phyloP scores from a whole-genome alignment of 768 basidiomycete genomes.

The Peribolospora baueri region DNA sequence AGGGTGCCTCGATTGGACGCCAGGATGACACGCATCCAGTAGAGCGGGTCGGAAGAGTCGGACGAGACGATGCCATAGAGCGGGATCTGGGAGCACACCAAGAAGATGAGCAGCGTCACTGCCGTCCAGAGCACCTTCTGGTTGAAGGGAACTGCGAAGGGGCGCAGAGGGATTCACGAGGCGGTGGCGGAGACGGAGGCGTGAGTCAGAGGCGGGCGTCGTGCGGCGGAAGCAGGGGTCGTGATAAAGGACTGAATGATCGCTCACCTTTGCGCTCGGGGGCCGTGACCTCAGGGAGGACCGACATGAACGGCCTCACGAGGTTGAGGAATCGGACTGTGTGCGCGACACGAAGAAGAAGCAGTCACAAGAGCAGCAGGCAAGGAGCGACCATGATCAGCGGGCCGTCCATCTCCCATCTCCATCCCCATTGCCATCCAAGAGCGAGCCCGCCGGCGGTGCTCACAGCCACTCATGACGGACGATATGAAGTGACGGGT shows the following conservation, averaged over 20 bases:
- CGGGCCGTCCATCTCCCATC: no score
- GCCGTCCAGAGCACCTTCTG: slow-evolving; percentile 46
- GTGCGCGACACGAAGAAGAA: neutral
- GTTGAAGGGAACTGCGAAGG: slow-evolving; percentile 10
- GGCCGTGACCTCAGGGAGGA: slow-evolving; percentile 89
- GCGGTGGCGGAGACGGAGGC: slow-evolving; percentile 1
- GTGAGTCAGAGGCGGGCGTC: neutral
- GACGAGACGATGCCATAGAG: slow-evolving; percentile 99
- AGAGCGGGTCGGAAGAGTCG: slow-evolving; percentile 93
- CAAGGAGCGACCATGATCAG: no score
- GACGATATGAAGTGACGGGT: no score
- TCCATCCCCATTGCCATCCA: no score
- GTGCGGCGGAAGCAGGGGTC: neutral
- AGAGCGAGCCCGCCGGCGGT: no score
- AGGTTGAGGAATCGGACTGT: slow-evolving; percentile 90
- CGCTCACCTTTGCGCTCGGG: slow-evolving; percentile 71
- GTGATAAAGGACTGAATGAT: neutral
- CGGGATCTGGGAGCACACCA: slow-evolving; percentile 97
- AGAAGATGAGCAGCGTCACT: slow-evolving; percentile 94
- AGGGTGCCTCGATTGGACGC: slow-evolving; percentile 95
- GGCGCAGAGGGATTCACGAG: no score
- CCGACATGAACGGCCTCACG: slow-evolving; percentile 88
- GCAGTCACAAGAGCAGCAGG: neutral
- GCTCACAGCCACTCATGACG: no score
- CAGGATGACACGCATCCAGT: slow-evolving; percentile 99